Conservation (phyloP, 768 basidiomycete species). For the Cantharellus anzutake region DNA sequence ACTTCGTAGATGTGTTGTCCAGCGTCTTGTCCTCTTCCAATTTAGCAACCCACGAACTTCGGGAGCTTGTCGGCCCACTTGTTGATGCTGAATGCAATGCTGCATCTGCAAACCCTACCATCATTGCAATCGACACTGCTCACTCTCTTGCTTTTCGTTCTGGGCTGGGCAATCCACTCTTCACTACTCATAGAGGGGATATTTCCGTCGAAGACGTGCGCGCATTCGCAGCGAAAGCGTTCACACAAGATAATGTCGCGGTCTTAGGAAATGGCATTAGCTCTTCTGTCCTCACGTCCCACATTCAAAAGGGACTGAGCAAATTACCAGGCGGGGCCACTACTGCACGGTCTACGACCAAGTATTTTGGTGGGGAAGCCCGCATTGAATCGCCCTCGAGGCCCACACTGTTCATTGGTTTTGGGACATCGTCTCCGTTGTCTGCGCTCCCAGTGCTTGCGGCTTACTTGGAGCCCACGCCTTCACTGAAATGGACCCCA, state of each 20-base stretch:
- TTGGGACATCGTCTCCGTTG: slow-evolving; percentile 46
- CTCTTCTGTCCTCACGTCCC: slow-evolving; percentile 41
- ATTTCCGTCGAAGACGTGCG: slow-evolving; percentile 53
- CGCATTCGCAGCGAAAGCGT: slow-evolving; percentile 50
- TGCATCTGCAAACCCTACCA: slow-evolving; percentile 39
- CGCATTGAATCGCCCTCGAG: slow-evolving; percentile 38
- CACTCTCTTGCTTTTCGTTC: slow-evolving; percentile 85
- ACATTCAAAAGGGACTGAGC: slow-evolving; percentile 50
- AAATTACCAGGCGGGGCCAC: slow-evolving; percentile 12
- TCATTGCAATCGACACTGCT: slow-evolving; percentile 66
- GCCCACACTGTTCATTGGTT: slow-evolving; percentile 69
- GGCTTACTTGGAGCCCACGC: slow-evolving; percentile 57
- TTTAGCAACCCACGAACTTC: slow-evolving; percentile 29
- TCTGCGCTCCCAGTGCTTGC: slow-evolving; percentile 64
- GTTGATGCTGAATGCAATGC: slow-evolving; percentile 50
- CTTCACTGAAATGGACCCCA: slow-evolving; percentile 75
- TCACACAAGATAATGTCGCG: slow-evolving; percentile 63
- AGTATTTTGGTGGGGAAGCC: slow-evolving; percentile 74
- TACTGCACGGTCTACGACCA: slow-evolving; percentile 22
- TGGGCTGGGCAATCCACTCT: slow-evolving; percentile 82
- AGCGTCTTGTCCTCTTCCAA: slow-evolving; percentile 69
- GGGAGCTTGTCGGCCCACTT: slow-evolving; percentile 29
- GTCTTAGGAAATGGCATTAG: slow-evolving; percentile 79
- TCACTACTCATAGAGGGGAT: slow-evolving; percentile 49
- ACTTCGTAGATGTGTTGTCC: slow-evolving; percentile 79